phyloP scores from a whole-genome alignment of 129 eudicot genomes.

The carrot (Daucus carota) region DNA sequence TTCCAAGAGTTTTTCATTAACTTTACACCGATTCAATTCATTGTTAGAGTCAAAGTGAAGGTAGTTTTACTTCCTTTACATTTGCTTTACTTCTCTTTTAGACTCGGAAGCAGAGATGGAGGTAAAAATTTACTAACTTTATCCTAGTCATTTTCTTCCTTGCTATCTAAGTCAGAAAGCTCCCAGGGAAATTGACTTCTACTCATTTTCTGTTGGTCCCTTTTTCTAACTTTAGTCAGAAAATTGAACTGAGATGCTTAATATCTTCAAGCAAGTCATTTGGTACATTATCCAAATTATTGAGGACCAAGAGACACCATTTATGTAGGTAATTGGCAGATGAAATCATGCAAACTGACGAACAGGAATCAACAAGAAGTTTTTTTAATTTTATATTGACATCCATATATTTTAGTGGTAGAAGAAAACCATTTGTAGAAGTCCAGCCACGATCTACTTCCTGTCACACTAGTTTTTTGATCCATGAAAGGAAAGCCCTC shows the following conservation, averaged over 20 bases:
- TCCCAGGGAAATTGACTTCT: not conserved
- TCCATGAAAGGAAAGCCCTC: not conserved
- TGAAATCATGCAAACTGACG: not conserved
- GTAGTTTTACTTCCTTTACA: not conserved
- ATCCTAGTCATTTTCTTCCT: not conserved
- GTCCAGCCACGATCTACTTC: not conserved
- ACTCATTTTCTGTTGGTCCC: not conserved
- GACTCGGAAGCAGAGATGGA: not conserved
- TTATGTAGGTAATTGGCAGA: not conserved
- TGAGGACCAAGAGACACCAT: not conserved
- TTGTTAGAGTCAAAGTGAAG: not conserved
- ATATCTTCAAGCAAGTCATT: not conserved
- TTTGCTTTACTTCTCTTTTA: not conserved
- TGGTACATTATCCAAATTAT: not conserved
- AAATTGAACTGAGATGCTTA: not conserved
- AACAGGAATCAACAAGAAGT: not conserved
- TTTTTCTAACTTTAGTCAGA: not conserved
- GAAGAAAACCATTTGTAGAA: not conserved
- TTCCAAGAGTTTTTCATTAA: not conserved
- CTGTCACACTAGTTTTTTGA: not conserved
- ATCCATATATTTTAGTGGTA: not conserved
- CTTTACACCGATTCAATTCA: not conserved
- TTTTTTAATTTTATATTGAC: not conserved
- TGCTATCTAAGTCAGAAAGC: not conserved
- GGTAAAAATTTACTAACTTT: not conserved